Percentiles rank a stretch among this genome's conserved stretches.
phyloP scores from a whole-genome alignment of 2,329 filamentous ascomycete species.

The Fusarium pininemorale region DNA sequence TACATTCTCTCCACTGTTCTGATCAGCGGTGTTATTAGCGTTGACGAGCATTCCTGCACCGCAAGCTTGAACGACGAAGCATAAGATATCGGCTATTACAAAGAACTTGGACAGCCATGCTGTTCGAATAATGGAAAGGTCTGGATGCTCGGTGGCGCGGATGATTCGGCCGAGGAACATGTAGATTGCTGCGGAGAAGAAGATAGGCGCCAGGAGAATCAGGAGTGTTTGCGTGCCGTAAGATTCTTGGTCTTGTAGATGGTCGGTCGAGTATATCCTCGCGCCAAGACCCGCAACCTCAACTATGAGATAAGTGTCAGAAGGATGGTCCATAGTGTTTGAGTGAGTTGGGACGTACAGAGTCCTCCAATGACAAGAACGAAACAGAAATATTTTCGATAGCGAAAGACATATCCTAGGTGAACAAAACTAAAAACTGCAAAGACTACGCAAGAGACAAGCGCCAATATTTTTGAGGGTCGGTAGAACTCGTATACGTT shows the following conservation, averaged over 20 bases:
- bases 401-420: not conserved
- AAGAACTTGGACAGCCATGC: not conserved
- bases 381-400: not conserved
- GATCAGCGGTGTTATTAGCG: not conserved
- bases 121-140: not conserved
- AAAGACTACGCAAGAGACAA: not conserved
- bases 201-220: not conserved
- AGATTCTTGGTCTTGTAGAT: not conserved
- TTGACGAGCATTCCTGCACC: not conserved
- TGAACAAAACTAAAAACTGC: not conserved
- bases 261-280: not conserved
- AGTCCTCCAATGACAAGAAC: not conserved
- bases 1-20: not conserved
- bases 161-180: not conserved
- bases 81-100: not conserved
- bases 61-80: not conserved
- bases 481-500: not conserved
- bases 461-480: not conserved
- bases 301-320: not conserved
- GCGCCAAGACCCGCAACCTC: not conserved
- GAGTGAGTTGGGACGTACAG: not conserved
- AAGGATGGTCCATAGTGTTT: fast-evolving
- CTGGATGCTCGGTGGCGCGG: not conserved
- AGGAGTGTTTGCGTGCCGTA: not conserved
- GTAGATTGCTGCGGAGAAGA: not conserved